Evolutionary conservation across 768 basidiomycete genomes (phyloP).

Genomic region (Boletus bicolor): DNA sequence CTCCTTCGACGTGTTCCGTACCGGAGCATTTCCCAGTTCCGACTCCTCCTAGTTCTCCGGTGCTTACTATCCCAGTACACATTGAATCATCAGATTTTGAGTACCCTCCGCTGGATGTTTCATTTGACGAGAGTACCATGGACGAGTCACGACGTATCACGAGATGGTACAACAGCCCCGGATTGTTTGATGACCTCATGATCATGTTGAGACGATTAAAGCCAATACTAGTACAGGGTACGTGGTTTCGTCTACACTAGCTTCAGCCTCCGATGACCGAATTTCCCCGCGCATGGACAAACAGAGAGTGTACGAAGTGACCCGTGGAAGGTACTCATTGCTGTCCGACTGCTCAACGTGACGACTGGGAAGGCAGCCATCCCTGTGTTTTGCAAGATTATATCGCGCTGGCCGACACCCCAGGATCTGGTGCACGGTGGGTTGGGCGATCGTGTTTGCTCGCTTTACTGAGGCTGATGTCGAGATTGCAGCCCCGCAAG

Average conservation of each 20-base stretch:
- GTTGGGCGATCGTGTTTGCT: neutral
- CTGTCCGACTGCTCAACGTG: constrained; percentile 66
- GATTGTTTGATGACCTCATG: constrained; percentile 23
- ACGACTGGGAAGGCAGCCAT: constrained; percentile 61
- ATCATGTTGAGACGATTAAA: constrained; percentile 28
- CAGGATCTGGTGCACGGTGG: constrained; percentile 52
- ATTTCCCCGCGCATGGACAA: neutral
- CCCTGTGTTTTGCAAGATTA: constrained; percentile 60
- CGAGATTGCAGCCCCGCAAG: constrained; percentile 36
- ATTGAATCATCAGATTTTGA: constrained; percentile 6
- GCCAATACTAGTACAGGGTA: constrained; percentile 32
- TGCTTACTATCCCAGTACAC: constrained; percentile 2
- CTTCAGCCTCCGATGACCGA: neutral
- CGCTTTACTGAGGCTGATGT: neutral
- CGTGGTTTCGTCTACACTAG: neutral
- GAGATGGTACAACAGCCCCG: neutral
- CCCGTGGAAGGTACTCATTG: constrained; percentile 70
- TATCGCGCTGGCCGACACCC: constrained; percentile 58
- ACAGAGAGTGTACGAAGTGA: constrained; percentile 50
- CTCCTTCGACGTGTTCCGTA: neutral
- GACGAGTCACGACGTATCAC: neutral
- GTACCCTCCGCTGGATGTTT: neutral
- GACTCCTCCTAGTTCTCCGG: constrained; percentile 4
- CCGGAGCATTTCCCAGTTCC: neutral
- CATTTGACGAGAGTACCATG: neutral